Conservation (phyloP, 2,329 filamentous ascomycete genomes). For the Colletotrichum tamarilloi region DNA sequence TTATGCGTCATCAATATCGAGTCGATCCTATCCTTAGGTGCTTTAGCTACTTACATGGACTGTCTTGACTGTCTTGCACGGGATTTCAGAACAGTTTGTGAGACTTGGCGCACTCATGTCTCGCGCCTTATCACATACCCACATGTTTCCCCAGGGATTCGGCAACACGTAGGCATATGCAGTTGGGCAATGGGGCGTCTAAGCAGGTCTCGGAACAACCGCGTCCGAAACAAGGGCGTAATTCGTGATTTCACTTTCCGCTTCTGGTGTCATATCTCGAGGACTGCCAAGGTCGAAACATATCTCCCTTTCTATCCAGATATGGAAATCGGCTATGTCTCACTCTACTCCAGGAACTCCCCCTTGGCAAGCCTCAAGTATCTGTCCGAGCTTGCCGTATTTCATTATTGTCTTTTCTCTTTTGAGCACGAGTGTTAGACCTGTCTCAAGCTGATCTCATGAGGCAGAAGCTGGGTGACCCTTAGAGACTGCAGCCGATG, state of each 20-base stretch:
- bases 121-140: background rate
- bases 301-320: background rate
- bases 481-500: background rate
- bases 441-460: background rate
- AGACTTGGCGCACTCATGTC: background rate
- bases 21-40: background rate
- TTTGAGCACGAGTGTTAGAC: background rate
- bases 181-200: background rate
- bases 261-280: slow-evolving; percentile 16
- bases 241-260: background rate
- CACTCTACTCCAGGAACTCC: background rate
- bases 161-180: background rate
- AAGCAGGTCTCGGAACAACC: background rate
- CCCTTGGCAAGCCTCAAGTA: background rate
- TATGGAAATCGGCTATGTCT: background rate
- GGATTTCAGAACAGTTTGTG: background rate
- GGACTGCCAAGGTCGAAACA: background rate
- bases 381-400: background rate
- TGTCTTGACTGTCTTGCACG: background rate
- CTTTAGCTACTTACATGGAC: too few species aligned
- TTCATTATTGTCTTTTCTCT: too few species aligned
- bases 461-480: background rate
- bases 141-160: background rate
- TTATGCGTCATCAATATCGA: background rate
- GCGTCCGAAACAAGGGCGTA: background rate